Percentiles rank a stretch among this genome's conserved stretches.
Evolutionary conservation across 805 yeast species (phyloP).

Genomic region (Pichia eremophila): DNA sequence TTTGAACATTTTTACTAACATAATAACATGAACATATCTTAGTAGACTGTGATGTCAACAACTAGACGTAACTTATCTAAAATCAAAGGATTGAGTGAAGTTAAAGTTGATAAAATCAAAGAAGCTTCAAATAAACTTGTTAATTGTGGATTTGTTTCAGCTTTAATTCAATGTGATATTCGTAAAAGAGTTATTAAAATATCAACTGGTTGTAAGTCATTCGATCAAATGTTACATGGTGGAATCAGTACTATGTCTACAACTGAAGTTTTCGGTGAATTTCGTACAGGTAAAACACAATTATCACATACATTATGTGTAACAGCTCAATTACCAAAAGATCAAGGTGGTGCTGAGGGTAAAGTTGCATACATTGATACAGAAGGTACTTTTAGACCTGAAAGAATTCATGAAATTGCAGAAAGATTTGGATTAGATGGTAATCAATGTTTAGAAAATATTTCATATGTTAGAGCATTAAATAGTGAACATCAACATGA

Average conservation of each 20-base stretch:
- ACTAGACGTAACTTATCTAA: slow-evolving; percentile 51
- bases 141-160: slow-evolving; percentile 65
- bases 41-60: slow-evolving; percentile 43
- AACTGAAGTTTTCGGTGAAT: slow-evolving; percentile 75
- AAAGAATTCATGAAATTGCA: slow-evolving; percentile 55
- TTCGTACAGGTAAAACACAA: slow-evolving; percentile 77
- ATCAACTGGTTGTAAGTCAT: slow-evolving; percentile 64
- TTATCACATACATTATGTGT: slow-evolving; percentile 72
- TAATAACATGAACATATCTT: neutral
- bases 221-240: slow-evolving; percentile 64
- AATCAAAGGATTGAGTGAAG: slow-evolving; percentile 63
- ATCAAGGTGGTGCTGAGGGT: slow-evolving; percentile 74
- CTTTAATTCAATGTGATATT: slow-evolving; percentile 56
- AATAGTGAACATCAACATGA: slow-evolving; percentile 74
- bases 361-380: slow-evolving; percentile 74
- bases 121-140: slow-evolving; percentile 61
- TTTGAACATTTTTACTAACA: neutral
- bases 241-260: slow-evolving; percentile 71
- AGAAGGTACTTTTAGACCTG: slow-evolving; percentile 77
- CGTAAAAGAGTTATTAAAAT: slow-evolving; percentile 54
- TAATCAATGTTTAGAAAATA: slow-evolving; percentile 55
- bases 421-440: slow-evolving; percentile 61
- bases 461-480: slow-evolving; percentile 57
- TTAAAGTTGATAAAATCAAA: slow-evolving; percentile 68
- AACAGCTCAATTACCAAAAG: slow-evolving; percentile 61